Conservation (phyloP, 306 rosid genomes). For the Dryas alaskensis region DNA sequence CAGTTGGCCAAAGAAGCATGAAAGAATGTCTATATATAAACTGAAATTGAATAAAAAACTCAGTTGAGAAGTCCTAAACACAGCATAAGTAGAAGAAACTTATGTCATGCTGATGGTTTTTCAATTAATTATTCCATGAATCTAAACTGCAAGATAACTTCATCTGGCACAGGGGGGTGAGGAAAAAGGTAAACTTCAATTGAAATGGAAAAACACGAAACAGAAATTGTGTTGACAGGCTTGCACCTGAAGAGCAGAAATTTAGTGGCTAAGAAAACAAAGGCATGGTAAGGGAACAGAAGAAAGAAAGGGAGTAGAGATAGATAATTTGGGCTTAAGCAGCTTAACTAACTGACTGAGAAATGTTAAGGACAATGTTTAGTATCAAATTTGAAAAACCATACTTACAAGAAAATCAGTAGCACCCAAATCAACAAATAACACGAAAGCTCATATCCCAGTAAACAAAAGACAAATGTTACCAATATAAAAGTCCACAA, state of each 20-base stretch:
- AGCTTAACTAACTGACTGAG: not conserved
- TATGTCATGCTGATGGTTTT: not conserved
- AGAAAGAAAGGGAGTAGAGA: not conserved
- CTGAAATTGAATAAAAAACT: not conserved
- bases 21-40: not conserved
- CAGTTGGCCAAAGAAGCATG: not conserved
- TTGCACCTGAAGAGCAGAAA: not conserved
- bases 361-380: not conserved
- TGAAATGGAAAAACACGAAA: not conserved
- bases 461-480: not conserved
- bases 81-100: not conserved
- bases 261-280: not conserved
- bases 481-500: not conserved
- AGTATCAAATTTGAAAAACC: not conserved
- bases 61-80: not conserved
- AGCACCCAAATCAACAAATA: not conserved
- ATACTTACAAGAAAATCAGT: not conserved
- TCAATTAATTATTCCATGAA: not conserved
- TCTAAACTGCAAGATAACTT: not conserved
- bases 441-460: not conserved
- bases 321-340: not conserved
- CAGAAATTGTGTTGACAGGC: not conserved
- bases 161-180: not conserved
- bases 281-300: not conserved
- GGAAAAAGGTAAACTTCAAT: not conserved